Conservation (phyloP, 371 early-diverging fungal species). For the Mortierella sp. region DNA sequence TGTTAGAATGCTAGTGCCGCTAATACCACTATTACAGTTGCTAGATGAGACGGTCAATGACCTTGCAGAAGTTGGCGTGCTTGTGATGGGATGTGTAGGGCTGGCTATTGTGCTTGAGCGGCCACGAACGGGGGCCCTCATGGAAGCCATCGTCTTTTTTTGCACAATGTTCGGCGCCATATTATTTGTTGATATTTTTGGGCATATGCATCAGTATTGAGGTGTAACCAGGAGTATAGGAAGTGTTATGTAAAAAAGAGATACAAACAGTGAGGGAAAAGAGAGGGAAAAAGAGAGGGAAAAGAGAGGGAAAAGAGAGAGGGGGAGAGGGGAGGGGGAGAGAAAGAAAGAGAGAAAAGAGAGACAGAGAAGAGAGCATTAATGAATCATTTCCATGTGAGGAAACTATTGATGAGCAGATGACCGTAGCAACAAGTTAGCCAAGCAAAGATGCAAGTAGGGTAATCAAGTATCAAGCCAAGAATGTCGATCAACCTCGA, state of each 20-base stretch:
- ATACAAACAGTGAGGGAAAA: neutral
- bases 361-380: neutral
- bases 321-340: neutral
- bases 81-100: constrained; percentile 1
- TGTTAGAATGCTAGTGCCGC: constrained; percentile 6
- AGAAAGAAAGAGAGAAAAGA: neutral
- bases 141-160: constrained; percentile 18
- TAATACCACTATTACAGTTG: neutral
- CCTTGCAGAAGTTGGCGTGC: neutral
- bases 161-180: constrained; percentile 7
- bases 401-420: neutral
- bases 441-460: no score
- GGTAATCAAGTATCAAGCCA: no score
- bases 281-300: neutral
- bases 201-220: neutral
- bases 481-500: no score
- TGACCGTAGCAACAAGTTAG: no score
- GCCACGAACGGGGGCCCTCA: constrained; percentile 26
- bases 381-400: neutral
- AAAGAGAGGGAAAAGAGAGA: neutral
- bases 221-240: no score
- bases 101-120: constrained; percentile 27
- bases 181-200: neutral
- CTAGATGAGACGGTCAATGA: neutral
- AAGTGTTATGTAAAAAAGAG: no score